A percentile compares a stretch with the other conserved stretches of the same genome.
Conservation (phyloP, 2,329 filamentous ascomycete species). For the Alternaria infectoria region DNA sequence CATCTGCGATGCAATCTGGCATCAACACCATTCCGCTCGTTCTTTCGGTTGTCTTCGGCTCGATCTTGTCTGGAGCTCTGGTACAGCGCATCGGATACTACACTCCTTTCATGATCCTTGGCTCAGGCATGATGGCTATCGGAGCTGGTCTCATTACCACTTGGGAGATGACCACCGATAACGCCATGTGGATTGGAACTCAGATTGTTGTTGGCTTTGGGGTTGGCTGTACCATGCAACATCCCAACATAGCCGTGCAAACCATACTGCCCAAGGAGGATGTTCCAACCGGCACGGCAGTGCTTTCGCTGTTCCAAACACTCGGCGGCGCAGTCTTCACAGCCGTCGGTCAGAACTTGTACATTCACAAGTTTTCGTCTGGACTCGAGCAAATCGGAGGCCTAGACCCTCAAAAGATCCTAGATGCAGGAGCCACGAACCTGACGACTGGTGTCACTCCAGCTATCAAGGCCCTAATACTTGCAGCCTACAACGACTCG, state of each 20-base stretch:
- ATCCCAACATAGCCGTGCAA: conserved; percentile 54
- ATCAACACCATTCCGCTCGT: conserved; percentile 55
- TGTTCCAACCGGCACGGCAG: conserved; percentile 52
- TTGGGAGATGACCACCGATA: conserved; percentile 42
- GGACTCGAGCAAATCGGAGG: conserved; percentile 44
- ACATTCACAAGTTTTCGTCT: conserved; percentile 52
- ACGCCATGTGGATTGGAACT: conserved; percentile 41
- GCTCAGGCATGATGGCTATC: conserved; percentile 49
- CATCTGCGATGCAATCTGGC: conserved; percentile 52
- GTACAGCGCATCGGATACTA: conserved; percentile 55
- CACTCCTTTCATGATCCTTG: conserved; percentile 55
- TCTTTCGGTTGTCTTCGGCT: conserved; percentile 51
- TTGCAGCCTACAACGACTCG: conserved; percentile 39
- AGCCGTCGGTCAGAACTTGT: conserved; percentile 55
- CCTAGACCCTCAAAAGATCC: conserved; percentile 48
- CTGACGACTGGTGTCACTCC: conserved; percentile 52
- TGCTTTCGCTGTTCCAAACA: conserved; percentile 54
- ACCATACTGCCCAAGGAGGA: conserved; percentile 49
- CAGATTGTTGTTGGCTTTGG: conserved; percentile 44
- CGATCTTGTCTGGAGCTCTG: conserved; percentile 48
- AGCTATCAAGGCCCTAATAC: conserved; percentile 16
- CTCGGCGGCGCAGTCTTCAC: conserved; percentile 56
- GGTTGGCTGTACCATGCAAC: conserved; percentile 54
- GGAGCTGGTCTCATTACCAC: conserved; percentile 55
- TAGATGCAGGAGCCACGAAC: conserved; percentile 61